phyloP scores from a whole-genome alignment of 345 rosid genomes.

The Aurinia saxatilis region DNA sequence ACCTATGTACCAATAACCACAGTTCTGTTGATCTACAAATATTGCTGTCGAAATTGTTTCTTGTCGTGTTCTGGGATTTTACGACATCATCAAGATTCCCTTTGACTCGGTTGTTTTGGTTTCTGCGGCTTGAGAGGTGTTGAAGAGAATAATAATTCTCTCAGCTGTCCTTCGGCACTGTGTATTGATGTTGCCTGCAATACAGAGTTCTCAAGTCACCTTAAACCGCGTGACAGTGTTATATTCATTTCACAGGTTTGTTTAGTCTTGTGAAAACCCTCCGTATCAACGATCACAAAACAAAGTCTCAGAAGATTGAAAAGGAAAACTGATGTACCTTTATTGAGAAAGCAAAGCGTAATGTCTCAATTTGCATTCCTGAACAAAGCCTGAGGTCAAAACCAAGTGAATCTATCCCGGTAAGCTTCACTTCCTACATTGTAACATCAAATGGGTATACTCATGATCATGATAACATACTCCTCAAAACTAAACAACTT shows the following conservation, averaged over 20 bases:
- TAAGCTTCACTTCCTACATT: conserved; percentile 65
- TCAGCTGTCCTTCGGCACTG: conserved; percentile 63
- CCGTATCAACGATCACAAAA: neutral
- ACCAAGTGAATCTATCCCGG: conserved; percentile 68
- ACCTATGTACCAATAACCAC: too few relatives aligned
- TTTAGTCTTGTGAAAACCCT: neutral
- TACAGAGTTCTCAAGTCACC: neutral
- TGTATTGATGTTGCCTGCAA: conserved; percentile 76
- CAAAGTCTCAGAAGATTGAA: neutral
- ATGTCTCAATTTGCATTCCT: conserved; percentile 74
- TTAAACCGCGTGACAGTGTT: neutral
- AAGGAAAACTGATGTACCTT: conserved; percentile 38
- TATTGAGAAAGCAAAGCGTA: conserved; percentile 57
- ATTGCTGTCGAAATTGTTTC: neutral
- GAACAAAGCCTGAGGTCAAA: conserved; percentile 78
- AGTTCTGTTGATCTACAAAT: neutral
- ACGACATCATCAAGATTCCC: conserved; percentile 29
- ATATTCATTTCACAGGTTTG: neutral
- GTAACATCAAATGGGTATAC: neutral
- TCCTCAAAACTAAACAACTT: neutral
- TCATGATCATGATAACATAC: neutral
- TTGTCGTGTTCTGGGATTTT: neutral
- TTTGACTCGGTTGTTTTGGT: conserved; percentile 42
- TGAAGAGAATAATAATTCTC: conserved; percentile 58
- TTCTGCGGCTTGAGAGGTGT: conserved; percentile 29